Evolutionary conservation across 2,329 filamentous ascomycete species (phyloP), one percentile per base, ranked within the genome.

Genomic region (Aaosphaeria arxii): DNA sequence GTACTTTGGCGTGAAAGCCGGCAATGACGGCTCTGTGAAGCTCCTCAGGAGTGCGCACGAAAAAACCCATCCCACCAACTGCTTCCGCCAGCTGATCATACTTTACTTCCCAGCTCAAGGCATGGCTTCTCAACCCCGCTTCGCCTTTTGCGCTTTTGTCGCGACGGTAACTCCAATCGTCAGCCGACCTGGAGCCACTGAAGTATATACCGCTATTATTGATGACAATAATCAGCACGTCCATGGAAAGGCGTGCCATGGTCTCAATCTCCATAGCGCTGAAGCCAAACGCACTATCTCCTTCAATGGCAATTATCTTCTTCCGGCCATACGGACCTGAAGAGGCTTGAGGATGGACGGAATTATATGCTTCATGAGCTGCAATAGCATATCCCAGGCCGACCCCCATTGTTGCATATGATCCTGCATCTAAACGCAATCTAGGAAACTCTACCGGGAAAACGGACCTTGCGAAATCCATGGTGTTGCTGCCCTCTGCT

Each of bases 341-440:
- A 5, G 38, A 42, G 5, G 59, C 69, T 59, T 75, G 66, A 4
- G 61, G 56, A 1, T 55, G 51, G 9, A 67, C 64, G 1, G 74
- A 55, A 51, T 82, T 82, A 63, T 80, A 81, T 0, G 79, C 80
- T 43, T 74, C 75, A 52, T 79, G 74, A 1, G 79, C 78, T 6
- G 79, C 80, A 44, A 82, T 76, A 3, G 77, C 75, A 53, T 82
- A 83, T 1, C 78, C 79, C 31, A 82, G 60, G 0, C 80, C 79
- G 0, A 82, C 76, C 2, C 80, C 80, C 80, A 83, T 82, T 2
- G 80, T 82, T 4, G 78, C 80, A 49, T 80, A 77, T 0, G 79
- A 81, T 0, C 79, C 79, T 1, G 80, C 79, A 58, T 83, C 80
- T 17, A 83, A 74, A 17, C 77, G 73, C n/a, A 79, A 72, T 17